Evolutionary conservation across 768 basidiomycete species (phyloP).

Genomic region (Suillus tomentosus): DNA sequence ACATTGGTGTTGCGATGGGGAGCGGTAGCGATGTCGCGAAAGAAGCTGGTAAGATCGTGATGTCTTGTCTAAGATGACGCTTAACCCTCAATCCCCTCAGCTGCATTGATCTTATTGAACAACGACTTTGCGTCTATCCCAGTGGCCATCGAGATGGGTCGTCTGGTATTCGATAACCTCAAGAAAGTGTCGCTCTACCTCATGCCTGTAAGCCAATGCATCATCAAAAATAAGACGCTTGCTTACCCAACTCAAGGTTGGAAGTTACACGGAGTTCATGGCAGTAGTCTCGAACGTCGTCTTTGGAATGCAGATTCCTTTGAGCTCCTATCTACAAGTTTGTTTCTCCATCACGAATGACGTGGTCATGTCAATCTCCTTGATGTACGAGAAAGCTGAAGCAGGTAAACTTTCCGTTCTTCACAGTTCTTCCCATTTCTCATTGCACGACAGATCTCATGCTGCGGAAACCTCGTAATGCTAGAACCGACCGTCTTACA

Average conservation of each 20-base stretch:
- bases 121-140: conserved; percentile 62
- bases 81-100: conserved; percentile 19
- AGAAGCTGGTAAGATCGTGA: conserved; percentile 46
- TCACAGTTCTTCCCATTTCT: background rate
- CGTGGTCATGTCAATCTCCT: conserved; percentile 50
- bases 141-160: conserved; percentile 59
- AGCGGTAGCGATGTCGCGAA: conserved; percentile 54
- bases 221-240: conserved; percentile 8
- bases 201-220: conserved; percentile 37
- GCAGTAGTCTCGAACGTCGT: conserved; percentile 56
- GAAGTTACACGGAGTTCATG: conserved; percentile 62
- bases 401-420: conserved; percentile 32
- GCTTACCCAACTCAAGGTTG: conserved; percentile 35
- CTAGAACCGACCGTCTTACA: conserved; percentile 50
- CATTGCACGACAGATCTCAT: conserved; percentile 39
- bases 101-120: conserved; percentile 53
- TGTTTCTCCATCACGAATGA: conserved; percentile 58
- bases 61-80: background rate
- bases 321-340: conserved; percentile 57
- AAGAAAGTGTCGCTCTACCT: conserved; percentile 52
- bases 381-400: conserved; percentile 57
- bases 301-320: conserved; percentile 58
- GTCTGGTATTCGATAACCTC: conserved; percentile 60
- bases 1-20: conserved; percentile 59
- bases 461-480: conserved; percentile 49